A percentile compares a stretch with the other conserved stretches of the same genome.
Conservation (phyloP, 345 rosid genomes). For the Citrus australasica region DNA sequence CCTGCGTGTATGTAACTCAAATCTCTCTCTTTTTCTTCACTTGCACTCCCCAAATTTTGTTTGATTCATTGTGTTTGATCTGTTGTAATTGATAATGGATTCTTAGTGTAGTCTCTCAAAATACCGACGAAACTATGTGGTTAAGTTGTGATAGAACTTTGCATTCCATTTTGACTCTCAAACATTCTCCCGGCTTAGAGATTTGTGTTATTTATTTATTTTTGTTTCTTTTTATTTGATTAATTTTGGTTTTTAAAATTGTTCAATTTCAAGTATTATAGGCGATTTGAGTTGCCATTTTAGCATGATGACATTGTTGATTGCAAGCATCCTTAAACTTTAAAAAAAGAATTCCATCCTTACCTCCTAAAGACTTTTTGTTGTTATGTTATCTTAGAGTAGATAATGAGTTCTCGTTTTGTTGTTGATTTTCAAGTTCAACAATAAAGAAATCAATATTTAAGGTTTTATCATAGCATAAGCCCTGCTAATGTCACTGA, state of each 20-base stretch:
- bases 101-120: too few relatives aligned
- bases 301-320: background rate
- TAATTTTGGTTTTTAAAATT: background rate
- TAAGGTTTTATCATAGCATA: background rate
- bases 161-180: too few relatives aligned
- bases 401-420: background rate
- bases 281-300: background rate
- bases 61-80: too few relatives aligned
- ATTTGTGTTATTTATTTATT: background rate
- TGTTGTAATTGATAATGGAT: too few relatives aligned
- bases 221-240: background rate
- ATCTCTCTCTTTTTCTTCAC: too few relatives aligned
- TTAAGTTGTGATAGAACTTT: too few relatives aligned
- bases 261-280: background rate
- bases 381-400: background rate
- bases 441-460: background rate
- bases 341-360: background rate
- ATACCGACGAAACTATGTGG: too few relatives aligned
- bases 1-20: too few relatives aligned
- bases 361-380: background rate
- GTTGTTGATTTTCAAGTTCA: background rate
- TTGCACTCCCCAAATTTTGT: too few relatives aligned
- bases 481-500: background rate
- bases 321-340: background rate
- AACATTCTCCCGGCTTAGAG: too few relatives aligned